Evolutionary conservation across 225 moss, liverwort and hornwort genomes (phyloP).

Genomic region (Thuidium tamariscinum): DNA sequence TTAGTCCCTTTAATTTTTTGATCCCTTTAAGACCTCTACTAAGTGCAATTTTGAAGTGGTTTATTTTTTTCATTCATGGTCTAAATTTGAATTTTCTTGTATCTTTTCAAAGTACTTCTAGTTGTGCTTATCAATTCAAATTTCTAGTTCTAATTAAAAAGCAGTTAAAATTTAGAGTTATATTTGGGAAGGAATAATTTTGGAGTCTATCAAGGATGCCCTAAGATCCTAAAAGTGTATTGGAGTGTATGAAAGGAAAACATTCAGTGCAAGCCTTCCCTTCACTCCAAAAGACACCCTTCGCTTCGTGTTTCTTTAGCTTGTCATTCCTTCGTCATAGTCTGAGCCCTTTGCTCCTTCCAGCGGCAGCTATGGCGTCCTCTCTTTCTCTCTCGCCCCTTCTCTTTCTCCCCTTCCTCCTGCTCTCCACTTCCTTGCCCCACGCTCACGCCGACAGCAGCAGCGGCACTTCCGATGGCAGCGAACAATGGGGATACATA

Average conservation of each 20-base stretch:
- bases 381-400: not conserved
- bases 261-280: not conserved
- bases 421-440: not conserved
- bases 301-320: not conserved
- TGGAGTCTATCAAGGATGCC: fast-evolving
- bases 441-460: slow-evolving; percentile 9
- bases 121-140: not conserved
- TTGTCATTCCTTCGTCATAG: too few species aligned
- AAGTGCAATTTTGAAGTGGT: not conserved
- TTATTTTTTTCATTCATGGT: not conserved
- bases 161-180: not conserved
- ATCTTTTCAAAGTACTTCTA: not conserved
- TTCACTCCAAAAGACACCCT: not conserved
- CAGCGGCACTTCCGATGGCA: slow-evolving; percentile 55
- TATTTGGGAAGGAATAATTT: fast-evolving
- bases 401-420: not conserved
- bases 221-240: not conserved
- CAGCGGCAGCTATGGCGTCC: not conserved
- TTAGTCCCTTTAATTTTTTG: too few species aligned
- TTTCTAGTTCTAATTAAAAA: not conserved
- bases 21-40: too few species aligned
- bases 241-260: not conserved
- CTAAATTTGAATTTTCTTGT: not conserved
- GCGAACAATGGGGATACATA: slow-evolving; percentile 81
- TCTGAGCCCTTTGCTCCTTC: not conserved